phyloP scores from a whole-genome alignment of 768 basidiomycete species.

The Stropharia rugosoannulata region DNA sequence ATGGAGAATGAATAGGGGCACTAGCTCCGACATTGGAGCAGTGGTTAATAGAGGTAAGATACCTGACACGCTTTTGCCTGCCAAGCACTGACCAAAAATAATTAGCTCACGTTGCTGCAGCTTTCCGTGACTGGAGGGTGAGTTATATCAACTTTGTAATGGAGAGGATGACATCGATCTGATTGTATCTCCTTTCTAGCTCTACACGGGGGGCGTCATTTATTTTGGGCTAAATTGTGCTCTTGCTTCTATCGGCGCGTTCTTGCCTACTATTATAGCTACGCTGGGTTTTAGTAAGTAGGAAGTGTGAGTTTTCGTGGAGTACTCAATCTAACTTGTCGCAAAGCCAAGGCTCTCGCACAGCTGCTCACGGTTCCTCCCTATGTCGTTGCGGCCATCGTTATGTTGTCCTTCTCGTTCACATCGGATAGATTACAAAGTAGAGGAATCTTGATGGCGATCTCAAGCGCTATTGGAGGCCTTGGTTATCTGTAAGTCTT shows the following conservation, averaged over 20 bases:
- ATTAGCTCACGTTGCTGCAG: conserved; percentile 59
- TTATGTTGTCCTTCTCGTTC: conserved; percentile 59
- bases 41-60: conserved; percentile 58
- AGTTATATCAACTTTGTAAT: conserved; percentile 14
- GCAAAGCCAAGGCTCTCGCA: conserved; percentile 57
- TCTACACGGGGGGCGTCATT: conserved; percentile 66
- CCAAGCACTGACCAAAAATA: background rate
- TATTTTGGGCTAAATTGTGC: conserved; percentile 80
- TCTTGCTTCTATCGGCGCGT: conserved; percentile 77
- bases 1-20: conserved; percentile 64
- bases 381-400: conserved; percentile 67
- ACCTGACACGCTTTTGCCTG: background rate
- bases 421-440: conserved; percentile 66
- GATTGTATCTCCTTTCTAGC: conserved; percentile 24
- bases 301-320: background rate
- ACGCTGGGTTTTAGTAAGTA: conserved; percentile 71
- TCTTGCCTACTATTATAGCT: conserved; percentile 78
- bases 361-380: conserved; percentile 83
- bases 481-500: conserved; percentile 61
- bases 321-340: background rate
- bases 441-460: conserved; percentile 49
- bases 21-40: conserved; percentile 64
- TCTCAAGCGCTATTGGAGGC: conserved; percentile 44
- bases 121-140: conserved; percentile 74
- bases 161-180: conserved; percentile 1